Conservation (phyloP, 306 rosid species). For the Sphenostylis stenocarpa region DNA sequence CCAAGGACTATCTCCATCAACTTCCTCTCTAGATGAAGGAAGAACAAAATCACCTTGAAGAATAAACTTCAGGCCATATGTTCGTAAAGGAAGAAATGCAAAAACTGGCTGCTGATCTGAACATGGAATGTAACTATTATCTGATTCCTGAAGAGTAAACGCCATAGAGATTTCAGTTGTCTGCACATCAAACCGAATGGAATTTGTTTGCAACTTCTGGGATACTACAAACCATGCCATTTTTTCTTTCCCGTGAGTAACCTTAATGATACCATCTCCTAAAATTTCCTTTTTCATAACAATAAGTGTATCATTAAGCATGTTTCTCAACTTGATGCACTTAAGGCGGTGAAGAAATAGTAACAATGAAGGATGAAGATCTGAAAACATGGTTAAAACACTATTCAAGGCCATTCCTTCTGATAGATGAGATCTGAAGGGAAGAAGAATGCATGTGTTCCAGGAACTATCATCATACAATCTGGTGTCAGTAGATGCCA, state of each 20-base stretch:
- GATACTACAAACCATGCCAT: conserved; percentile 90
- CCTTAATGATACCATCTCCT: conserved; percentile 76
- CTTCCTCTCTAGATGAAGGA: conserved; percentile 99
- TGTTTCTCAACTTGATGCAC: conserved; percentile 76
- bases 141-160: conserved; percentile 73
- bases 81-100: conserved; percentile 93
- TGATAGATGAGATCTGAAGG: conserved; percentile 65
- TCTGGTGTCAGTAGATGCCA: conserved; percentile 54
- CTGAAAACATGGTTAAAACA: conserved; percentile 77
- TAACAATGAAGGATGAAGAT: conserved; percentile 91
- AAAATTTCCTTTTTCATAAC: conserved; percentile 81
- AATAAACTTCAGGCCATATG: conserved; percentile 87
- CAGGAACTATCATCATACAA: conserved; percentile 49
- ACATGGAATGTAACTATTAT: conserved; percentile 60
- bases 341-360: conserved; percentile 90
- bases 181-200: conserved; percentile 60
- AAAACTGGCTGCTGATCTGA: conserved; percentile 82
- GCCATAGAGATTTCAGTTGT: conserved; percentile 90
- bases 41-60: conserved; percentile 97
- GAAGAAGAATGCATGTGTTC: conserved; percentile 95
- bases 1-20: conserved; percentile 96
- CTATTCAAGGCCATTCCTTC: conserved; percentile 59
- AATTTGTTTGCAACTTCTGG: conserved; percentile 60
- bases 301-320: conserved; percentile 63
- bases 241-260: conserved; percentile 77